Conservation (phyloP, 257 asterid genomes). For the Plantago elongata region DNA sequence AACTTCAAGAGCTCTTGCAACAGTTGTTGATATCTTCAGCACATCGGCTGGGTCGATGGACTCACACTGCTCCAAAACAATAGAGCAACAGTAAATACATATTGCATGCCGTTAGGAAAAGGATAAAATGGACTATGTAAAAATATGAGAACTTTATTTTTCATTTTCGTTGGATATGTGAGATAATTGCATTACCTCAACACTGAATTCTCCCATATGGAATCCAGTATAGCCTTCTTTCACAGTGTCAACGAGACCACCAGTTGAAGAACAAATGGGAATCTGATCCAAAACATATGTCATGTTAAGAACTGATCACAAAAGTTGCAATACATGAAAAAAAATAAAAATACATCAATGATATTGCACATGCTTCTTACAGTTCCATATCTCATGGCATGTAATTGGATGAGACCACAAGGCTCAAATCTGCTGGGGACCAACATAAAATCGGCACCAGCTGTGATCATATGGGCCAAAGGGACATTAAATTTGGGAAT, state of each 20-base stretch:
- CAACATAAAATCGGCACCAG: slow-evolving; percentile 83
- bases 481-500: slow-evolving; percentile 85
- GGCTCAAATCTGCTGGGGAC: slow-evolving; percentile 97
- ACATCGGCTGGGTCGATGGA: slow-evolving; percentile 68
- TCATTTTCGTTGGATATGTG: too few relatives aligned
- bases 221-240: slow-evolving; percentile 85
- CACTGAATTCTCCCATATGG: slow-evolving; percentile 92
- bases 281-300: slow-evolving; percentile 38
- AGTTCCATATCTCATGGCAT: slow-evolving; percentile 98
- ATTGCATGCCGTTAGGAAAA: not conserved
- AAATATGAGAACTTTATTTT: not conserved
- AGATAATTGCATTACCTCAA: slow-evolving; percentile 40
- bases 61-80: slow-evolving; percentile 52
- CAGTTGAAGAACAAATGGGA: slow-evolving; percentile 89
- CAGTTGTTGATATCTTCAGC: slow-evolving; percentile 52
- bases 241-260: slow-evolving; percentile 96
- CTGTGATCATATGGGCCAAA: slow-evolving; percentile 81
- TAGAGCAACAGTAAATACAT: not conserved
- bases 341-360: not conserved
- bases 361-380: slow-evolving; percentile 35
- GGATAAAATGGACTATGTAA: not conserved
- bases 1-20: slow-evolving; percentile 52
- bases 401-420: slow-evolving; percentile 94
- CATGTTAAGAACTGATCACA: slow-evolving; percentile 6
- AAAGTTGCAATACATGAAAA: not conserved